phyloP scores from a whole-genome alignment of 257 asterid species.

The Apocynum venetum region DNA sequence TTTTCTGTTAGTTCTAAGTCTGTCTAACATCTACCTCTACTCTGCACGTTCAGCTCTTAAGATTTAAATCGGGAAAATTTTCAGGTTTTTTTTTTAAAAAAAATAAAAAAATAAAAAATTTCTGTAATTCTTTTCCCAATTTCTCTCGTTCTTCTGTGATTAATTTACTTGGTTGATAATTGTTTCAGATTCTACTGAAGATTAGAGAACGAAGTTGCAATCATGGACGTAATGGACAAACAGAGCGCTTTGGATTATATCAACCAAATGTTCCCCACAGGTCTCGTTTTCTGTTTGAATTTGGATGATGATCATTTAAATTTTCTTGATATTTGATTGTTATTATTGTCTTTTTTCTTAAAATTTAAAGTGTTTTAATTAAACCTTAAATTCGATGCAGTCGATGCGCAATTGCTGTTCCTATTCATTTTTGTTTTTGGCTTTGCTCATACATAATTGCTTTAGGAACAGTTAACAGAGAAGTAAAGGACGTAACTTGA shows the following conservation, averaged over 20 bases:
- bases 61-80: neutral
- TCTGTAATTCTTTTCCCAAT: neutral
- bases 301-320: slow-evolving; percentile 3
- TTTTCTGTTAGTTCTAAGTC: neutral
- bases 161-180: neutral
- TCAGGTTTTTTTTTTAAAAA: neutral
- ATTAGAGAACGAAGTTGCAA: neutral
- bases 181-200: neutral
- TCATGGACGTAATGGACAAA: slow-evolving; percentile 65
- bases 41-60: neutral
- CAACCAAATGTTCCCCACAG: slow-evolving; percentile 97
- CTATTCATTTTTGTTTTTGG: neutral
- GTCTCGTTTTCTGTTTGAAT: slow-evolving; percentile 22
- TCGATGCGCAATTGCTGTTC: neutral
- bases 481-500: neutral
- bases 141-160: neutral
- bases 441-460: neutral
- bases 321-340: neutral
- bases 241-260: slow-evolving; percentile 90
- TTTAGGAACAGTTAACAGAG: neutral
- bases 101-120: neutral
- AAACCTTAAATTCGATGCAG: neutral
- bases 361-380: neutral
- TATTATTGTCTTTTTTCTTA: neutral
- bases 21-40: neutral